phyloP scores from a whole-genome alignment of 805 yeast species.

The Cyberlindnera petersonii region DNA sequence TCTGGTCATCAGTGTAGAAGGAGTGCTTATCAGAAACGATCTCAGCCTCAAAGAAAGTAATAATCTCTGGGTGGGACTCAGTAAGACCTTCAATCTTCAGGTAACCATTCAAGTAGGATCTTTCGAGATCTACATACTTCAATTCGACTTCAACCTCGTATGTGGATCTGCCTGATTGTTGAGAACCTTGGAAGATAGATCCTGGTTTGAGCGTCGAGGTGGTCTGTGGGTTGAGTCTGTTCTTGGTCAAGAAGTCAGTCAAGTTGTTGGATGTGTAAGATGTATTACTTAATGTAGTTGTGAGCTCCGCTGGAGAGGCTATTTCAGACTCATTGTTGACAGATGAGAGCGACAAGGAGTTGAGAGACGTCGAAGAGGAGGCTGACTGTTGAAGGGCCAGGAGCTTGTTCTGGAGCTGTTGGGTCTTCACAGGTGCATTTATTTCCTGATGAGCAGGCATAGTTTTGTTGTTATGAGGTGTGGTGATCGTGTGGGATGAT shows the following conservation, averaged over 20 bases:
- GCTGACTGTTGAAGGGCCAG: slow-evolving; percentile 4
- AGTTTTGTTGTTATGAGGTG: not conserved
- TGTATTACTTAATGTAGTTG: not conserved
- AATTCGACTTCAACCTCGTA: slow-evolving; percentile 69
- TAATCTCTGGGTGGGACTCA: slow-evolving; percentile 59
- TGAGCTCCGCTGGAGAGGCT: slow-evolving; percentile 3
- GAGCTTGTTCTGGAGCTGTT: slow-evolving; percentile 11
- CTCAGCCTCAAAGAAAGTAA: slow-evolving; percentile 73
- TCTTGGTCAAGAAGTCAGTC: slow-evolving; percentile 8
- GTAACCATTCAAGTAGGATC: slow-evolving; percentile 53
- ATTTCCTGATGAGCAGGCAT: slow-evolving; percentile 10
- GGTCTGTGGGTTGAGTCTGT: slow-evolving; percentile 15
- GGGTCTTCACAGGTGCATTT: not conserved
- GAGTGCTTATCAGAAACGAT: slow-evolving; percentile 51
- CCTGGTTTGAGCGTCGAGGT: slow-evolving; percentile 56
- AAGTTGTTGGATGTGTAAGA: not conserved
- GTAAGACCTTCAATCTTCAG: slow-evolving; percentile 68
- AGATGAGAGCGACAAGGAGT: slow-evolving; percentile 7
- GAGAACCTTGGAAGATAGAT: slow-evolving; percentile 60
- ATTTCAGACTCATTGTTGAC: slow-evolving; percentile 10
- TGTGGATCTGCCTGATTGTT: slow-evolving; percentile 60
- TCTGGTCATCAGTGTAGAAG: slow-evolving; percentile 32
- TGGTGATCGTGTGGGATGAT: too few species aligned
- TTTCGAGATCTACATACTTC: slow-evolving; percentile 59
- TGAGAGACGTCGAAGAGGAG: slow-evolving; percentile 8